A percentile compares a stretch with the other conserved stretches of the same genome.
phyloP scores from a whole-genome alignment of 352 stramenopile genomes.

The Phytophthora foliorum region DNA sequence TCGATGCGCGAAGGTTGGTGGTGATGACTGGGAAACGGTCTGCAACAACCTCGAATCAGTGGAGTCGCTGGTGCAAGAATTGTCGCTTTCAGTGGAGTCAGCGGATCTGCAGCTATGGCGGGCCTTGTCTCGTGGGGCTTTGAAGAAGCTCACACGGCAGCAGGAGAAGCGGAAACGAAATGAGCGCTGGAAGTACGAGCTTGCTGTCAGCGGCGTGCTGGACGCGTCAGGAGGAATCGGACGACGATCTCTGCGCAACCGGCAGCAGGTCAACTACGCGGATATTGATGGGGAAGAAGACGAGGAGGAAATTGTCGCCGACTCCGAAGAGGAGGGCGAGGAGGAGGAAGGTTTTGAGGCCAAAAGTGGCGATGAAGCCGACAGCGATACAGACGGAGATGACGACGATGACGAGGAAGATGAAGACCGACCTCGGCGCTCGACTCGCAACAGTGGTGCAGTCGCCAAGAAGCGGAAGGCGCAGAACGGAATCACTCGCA shows the following conservation, averaged over 20 bases:
- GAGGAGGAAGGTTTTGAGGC: constrained; percentile 36
- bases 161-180: constrained; percentile 56
- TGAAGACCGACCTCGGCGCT: constrained; percentile 15
- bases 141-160: constrained; percentile 64
- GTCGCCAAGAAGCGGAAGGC: constrained; percentile 31
- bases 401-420: constrained; percentile 27
- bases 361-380: constrained; percentile 32
- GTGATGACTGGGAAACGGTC: constrained; percentile 70
- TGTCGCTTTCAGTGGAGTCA: constrained; percentile 62
- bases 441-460: constrained; percentile 11
- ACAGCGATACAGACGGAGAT: constrained; percentile 39
- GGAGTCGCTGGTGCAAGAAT: constrained; percentile 53
- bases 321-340: constrained; percentile 38
- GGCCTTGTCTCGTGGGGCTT: constrained; percentile 41
- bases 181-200: constrained; percentile 49
- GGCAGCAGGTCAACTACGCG: constrained; percentile 62
- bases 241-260: constrained; percentile 56
- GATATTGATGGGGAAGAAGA: constrained; percentile 48
- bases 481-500: constrained; percentile 9
- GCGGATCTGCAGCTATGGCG: constrained; percentile 70
- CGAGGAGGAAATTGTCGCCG: constrained; percentile 39
- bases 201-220: constrained; percentile 44
- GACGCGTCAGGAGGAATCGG: constrained; percentile 33
- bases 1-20: constrained; percentile 48
- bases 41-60: constrained; percentile 62